phyloP scores from a whole-genome alignment of 768 basidiomycete genomes.

The Tremella fuciformis region DNA sequence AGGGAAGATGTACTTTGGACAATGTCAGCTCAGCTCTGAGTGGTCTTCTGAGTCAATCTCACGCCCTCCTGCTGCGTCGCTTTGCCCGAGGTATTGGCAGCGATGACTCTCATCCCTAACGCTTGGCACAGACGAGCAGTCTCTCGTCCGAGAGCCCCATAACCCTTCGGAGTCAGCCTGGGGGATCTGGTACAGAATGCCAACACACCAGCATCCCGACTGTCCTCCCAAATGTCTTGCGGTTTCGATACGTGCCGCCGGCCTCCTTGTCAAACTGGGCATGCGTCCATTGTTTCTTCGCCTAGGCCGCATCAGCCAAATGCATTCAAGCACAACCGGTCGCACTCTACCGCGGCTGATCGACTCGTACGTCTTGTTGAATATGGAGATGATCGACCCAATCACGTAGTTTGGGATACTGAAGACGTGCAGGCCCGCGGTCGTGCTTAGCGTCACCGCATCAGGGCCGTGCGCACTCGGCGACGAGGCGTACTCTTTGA shows the following conservation, averaged over 20 bases:
- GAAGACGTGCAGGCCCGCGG: conserved; percentile 48
- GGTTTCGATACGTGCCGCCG: no score
- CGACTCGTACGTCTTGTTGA: neutral
- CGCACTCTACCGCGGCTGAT: no score
- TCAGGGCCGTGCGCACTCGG: neutral
- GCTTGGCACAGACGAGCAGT: conserved; percentile 47
- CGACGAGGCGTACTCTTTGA: conserved; percentile 10
- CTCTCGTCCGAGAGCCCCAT: conserved; percentile 48
- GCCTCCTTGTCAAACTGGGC: no score
- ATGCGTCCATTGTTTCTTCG: no score
- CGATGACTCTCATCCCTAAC: conserved; percentile 45
- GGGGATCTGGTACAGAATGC: no score
- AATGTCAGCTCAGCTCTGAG: no score
- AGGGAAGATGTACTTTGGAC: conserved; percentile 38
- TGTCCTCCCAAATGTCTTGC: conserved; percentile 6
- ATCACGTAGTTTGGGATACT: conserved; percentile 47
- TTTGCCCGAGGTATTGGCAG: conserved; percentile 48
- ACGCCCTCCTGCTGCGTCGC: conserved; percentile 2
- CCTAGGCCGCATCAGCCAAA: no score
- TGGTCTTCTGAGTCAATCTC: no score
- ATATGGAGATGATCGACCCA: conserved; percentile 28
- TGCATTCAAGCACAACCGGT: no score
- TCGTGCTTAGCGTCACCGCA: conserved; percentile 35
- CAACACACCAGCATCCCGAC: neutral
- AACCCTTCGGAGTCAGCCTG: conserved; percentile 22